Evolutionary conservation across 1,139 yeast species (phyloP).

Genomic region (Saccharomyces hybrid): DNA sequence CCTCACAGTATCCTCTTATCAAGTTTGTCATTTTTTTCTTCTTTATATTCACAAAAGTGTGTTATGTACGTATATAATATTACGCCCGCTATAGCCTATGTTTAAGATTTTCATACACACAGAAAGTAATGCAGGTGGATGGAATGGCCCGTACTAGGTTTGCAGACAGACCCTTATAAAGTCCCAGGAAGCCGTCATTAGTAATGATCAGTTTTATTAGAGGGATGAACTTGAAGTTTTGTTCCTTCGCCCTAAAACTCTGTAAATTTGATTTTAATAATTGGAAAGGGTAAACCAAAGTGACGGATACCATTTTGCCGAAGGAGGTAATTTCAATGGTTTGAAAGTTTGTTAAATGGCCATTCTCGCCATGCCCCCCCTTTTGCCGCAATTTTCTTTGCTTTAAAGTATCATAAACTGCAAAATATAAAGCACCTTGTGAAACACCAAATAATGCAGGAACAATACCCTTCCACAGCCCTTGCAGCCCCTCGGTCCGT

Average conservation of each 20-base stretch:
- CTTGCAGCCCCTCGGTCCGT: conserved; percentile 55
- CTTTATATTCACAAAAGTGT: not conserved
- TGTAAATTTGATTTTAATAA: conserved; percentile 75
- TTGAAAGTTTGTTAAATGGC: conserved; percentile 42
- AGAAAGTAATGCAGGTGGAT: conserved; percentile 64
- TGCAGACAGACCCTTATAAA: conserved; percentile 70
- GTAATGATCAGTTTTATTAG: conserved; percentile 33
- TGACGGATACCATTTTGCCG: conserved; percentile 62
- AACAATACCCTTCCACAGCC: conserved; percentile 75
- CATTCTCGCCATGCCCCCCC: conserved; percentile 13
- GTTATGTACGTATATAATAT: not conserved
- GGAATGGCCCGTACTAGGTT: conserved; percentile 60
- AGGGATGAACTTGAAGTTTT: conserved; percentile 40
- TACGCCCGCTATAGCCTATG: conserved; percentile 6
- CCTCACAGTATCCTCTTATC: not conserved
- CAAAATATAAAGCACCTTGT: conserved; percentile 83
- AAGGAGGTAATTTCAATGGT: conserved; percentile 57
- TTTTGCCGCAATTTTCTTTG: conserved; percentile 9
- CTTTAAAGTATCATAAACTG: conserved; percentile 73
- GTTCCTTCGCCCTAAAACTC: conserved; percentile 33
- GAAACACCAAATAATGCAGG: conserved; percentile 80
- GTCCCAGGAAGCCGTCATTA: conserved; percentile 48
- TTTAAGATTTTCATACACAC: conserved; percentile 50
- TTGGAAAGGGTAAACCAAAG: conserved; percentile 76
- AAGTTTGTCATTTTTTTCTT: not conserved